A percentile compares a stretch with the other conserved stretches of the same genome.
Conservation (phyloP, 2,329 filamentous ascomycete species). For the Alternaria sp. region DNA sequence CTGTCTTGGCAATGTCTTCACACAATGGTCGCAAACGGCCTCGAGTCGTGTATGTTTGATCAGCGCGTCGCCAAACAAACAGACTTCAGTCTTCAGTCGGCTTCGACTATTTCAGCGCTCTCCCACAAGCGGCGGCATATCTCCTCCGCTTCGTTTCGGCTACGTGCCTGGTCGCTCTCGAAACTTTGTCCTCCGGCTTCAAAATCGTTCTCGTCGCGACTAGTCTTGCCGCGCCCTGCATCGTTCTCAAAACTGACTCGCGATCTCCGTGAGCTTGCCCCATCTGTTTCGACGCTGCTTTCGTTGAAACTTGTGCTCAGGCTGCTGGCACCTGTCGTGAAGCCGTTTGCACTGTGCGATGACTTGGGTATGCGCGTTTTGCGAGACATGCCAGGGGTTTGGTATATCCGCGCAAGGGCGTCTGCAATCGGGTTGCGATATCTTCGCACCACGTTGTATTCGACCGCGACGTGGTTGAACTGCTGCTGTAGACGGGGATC, state of each 20-base stretch:
- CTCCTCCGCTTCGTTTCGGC: conserved; percentile 49
- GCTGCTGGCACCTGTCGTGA: conserved; percentile 39
- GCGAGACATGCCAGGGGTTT: conserved; percentile 58
- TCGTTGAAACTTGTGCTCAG: conserved; percentile 46
- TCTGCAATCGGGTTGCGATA: conserved; percentile 76
- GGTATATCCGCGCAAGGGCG: conserved; percentile 65
- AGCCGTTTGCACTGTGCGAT: conserved; percentile 36
- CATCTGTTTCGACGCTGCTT: conserved; percentile 37
- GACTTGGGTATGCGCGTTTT: conserved; percentile 33
- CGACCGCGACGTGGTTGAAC: conserved; percentile 74
- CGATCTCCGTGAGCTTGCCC: conserved; percentile 33
- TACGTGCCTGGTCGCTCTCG: conserved; percentile 37
- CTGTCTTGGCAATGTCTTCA: conserved; percentile 2
- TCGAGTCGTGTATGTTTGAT: conserved; percentile 16
- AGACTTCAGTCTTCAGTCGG: conserved; percentile 38
- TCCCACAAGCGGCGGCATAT: conserved; percentile 54
- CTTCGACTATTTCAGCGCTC: conserved; percentile 48
- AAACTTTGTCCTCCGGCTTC: conserved; percentile 39
- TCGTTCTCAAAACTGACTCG: conserved; percentile 44
- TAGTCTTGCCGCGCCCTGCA: conserved; percentile 19
- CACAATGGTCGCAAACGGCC: conserved; percentile 12
- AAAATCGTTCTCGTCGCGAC: conserved; percentile 34
- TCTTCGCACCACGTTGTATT: conserved; percentile 77
- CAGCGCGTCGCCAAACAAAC: conserved; percentile 1
- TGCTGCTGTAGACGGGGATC: conserved; percentile 72